Conservation (phyloP, 257 asterid species). For the Solanum bulbocastanum region DNA sequence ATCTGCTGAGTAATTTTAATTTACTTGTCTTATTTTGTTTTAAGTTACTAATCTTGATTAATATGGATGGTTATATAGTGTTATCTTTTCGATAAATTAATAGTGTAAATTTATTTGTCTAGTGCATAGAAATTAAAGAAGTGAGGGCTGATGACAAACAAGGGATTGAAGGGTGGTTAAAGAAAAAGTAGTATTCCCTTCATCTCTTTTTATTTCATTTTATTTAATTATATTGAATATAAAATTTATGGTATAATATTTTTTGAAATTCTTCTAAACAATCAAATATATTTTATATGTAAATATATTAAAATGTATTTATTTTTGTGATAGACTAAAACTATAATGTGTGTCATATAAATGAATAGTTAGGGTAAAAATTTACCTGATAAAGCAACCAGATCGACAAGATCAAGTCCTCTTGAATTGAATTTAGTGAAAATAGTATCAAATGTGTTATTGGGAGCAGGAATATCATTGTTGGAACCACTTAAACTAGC, state of each 20-base stretch:
- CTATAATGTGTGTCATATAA: not conserved
- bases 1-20: not conserved
- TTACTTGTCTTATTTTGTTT: not conserved
- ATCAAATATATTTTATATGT: not conserved
- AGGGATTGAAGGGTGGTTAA: not conserved
- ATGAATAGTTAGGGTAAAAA: not conserved
- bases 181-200: no score
- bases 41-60: not conserved
- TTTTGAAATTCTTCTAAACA: not conserved
- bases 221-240: not conserved
- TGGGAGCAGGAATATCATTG: constrained; percentile 44
- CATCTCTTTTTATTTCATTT: not conserved
- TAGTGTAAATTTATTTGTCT: not conserved
- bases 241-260: not conserved
- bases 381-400: constrained; percentile 74
- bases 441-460: constrained; percentile 33
- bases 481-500: constrained; percentile 42
- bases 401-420: constrained; percentile 41
- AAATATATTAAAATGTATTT: not conserved
- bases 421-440: constrained; percentile 21
- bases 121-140: not conserved
- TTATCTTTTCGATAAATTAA: not conserved
- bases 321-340: not conserved
- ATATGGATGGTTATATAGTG: not conserved
- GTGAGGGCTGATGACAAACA: not conserved